Percentiles rank a stretch among this genome's conserved stretches.
Evolutionary conservation across 2,329 filamentous ascomycete genomes (phyloP).

Genomic region (Mycosphaerella sp.): DNA sequence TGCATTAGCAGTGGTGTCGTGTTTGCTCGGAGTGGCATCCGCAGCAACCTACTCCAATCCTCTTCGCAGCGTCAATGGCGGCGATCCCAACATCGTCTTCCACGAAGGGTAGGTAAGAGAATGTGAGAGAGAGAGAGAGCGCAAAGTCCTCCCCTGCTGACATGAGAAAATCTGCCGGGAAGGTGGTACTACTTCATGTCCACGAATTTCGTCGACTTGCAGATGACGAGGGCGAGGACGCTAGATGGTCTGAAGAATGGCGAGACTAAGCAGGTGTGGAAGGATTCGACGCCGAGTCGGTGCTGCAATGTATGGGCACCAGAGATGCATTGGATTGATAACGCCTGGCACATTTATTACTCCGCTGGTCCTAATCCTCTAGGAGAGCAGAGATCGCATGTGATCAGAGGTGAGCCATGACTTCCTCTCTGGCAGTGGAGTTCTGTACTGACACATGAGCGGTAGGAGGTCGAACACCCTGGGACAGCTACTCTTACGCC

Average conservation of each 20-base stretch:
- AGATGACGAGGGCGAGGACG: slow-evolving; percentile 51
- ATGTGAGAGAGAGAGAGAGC: no score
- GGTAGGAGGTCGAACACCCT: slow-evolving; percentile 50
- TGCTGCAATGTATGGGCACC: slow-evolving; percentile 53
- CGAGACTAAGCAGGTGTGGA: slow-evolving; percentile 48
- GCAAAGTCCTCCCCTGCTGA: no score
- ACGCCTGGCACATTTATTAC: slow-evolving; percentile 53
- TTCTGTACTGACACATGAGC: no score
- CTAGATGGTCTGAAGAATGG: slow-evolving; percentile 52
- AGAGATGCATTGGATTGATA: slow-evolving; percentile 48
- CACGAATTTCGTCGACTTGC: slow-evolving; percentile 51
- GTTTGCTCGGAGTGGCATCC: neutral
- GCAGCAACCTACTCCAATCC: slow-evolving; percentile 46
- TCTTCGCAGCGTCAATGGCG: slow-evolving; percentile 46
- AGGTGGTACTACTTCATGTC: slow-evolving; percentile 53
- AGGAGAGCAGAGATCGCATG: slow-evolving; percentile 48
- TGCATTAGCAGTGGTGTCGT: neutral
- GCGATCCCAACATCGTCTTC: slow-evolving; percentile 50
- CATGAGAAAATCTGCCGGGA: no score
- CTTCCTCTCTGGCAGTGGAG: neutral
- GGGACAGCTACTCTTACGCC: slow-evolving; percentile 48
- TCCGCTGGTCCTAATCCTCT: slow-evolving; percentile 45
- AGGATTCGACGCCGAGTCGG: slow-evolving; percentile 41
- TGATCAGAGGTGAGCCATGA: slow-evolving; percentile 36
- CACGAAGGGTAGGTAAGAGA: slow-evolving; percentile 36